Base-by-base conservation (phyloP, 768 basidiomycete species). In the Leccinum subgranulosum region DNA sequence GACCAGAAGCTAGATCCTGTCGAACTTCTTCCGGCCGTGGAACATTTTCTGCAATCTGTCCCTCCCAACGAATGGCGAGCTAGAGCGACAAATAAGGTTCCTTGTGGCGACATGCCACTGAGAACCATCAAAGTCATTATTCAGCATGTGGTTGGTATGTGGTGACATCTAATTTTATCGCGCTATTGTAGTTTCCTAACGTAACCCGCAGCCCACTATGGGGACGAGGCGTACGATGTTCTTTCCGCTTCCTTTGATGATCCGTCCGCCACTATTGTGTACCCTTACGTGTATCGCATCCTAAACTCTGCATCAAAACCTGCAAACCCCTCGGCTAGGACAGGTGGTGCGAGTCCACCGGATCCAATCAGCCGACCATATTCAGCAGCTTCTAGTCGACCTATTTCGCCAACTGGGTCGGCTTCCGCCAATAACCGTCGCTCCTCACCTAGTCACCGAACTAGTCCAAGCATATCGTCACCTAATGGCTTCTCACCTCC, bases 101-200 rank as follows among this genome's bases (percentile, higher is more conserved):
- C 97, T 3, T 90, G 95, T 68, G 95, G 94, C 25, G 97, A 99
- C 67, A 95, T 98, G 95, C 97, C 97, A 2, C 74, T 99, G 57
- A 81, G 97, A 60, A 98, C 97, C 3, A 92, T 98, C 72, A 99
- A 99, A 78, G 95, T 97, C 43, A 92, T 99, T 64, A 91, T 99
- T 34, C 97, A 98, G 74, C 94, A 96, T 70, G 84, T 98, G 55
- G 92, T 98, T 64, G 90, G 94, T 95, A 63, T 77, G 94, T 84
- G 41, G 55, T 55, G 43, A 50, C 45, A 51, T 43, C 27, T 5
- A 23, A 47, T 46, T 49, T 54, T 15, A 52, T 43, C 46, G 58
- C 19, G 55, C 47, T 34, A 36, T 55, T 36, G 45, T 56, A 10
- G 41, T 62, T 59, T 64, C 57, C 64, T 73, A 36, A 67, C 39